These are phyloP conservation scores for Metschnikowia hibisci DNA, from an alignment of 805 yeast species.

Conservation along the genomic window DNA sequence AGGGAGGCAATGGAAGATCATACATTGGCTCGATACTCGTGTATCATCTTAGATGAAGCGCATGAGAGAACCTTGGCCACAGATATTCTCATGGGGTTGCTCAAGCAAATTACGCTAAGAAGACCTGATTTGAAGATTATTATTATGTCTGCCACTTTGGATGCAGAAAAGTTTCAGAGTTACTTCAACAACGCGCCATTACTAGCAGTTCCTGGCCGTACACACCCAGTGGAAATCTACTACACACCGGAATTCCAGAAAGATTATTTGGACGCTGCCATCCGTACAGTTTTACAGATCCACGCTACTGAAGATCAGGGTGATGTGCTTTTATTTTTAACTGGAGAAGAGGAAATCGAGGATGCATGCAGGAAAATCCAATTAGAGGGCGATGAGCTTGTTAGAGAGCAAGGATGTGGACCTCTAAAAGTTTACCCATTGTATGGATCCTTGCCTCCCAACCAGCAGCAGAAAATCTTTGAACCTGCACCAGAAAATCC, in stretches of 20 bases:
- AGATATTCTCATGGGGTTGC: constrained; percentile 91
- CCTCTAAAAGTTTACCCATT: constrained; percentile 87
- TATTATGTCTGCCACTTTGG: constrained; percentile 96
- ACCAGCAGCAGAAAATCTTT: constrained; percentile 90
- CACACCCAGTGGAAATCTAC: constrained; percentile 94
- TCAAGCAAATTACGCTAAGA: constrained; percentile 74
- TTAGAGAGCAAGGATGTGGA: constrained; percentile 87
- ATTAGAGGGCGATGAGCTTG: constrained; percentile 82
- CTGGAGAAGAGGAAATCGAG: constrained; percentile 98
- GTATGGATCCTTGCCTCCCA: constrained; percentile 95
- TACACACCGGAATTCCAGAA: constrained; percentile 96
- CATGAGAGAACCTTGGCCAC: constrained; percentile 97
- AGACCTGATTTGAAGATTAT: constrained; percentile 88
- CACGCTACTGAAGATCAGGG: constrained; percentile 97
- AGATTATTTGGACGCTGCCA: constrained; percentile 91
- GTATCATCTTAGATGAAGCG: constrained; percentile 94
- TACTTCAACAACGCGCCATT: constrained; percentile 91
- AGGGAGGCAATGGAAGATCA: constrained; percentile 98
- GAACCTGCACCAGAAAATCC: constrained; percentile 82
- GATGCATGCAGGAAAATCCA: constrained; percentile 89
- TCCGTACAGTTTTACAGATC: constrained; percentile 90
- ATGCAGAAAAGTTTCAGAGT: constrained; percentile 90
- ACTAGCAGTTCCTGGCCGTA: constrained; percentile 96
- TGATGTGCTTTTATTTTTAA: constrained; percentile 78
- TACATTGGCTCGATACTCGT: constrained; percentile 71